Evolutionary conservation across 148 eudicot species (phyloP), one percentile per base, ranked within the genome.

Genomic region (Persicaria maculosa): DNA sequence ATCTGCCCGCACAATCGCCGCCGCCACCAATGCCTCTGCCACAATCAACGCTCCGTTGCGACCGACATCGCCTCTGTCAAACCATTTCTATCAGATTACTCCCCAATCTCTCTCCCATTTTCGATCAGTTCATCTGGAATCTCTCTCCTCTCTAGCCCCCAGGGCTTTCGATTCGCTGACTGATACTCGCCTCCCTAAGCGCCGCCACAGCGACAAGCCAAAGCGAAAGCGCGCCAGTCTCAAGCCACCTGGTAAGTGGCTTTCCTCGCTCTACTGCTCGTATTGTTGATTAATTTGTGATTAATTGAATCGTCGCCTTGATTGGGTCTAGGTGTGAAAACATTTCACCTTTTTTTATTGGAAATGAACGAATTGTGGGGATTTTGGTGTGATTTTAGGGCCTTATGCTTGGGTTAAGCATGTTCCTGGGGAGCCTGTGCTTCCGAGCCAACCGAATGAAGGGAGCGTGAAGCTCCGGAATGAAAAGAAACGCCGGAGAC

Each of bases 331-430:
- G 45, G 11, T 74, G 67, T 58, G 46, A 55, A 15, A 54, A 36
- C 31, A 40, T 10, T 59, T 22, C 4, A 20, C 40, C 25, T 14
- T 2, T 1, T 52, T 52, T 22, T 17, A 58, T 45, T 46, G 12
- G 8, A 62, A 1, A 6, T 54, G 67, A 44, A 9, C 14, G 3
- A 9, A 44, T 75, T 75, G 46, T 19, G 44, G 78, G 68, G 64
- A 11, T 9, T 73, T 61, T 48, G 74, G 65, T 77, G 50, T 25
- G 55, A 75, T 83, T 84, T 85, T 82, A 95, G 99, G 97, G 64
- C 97, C 99, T 12, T 87, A 88, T 89, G 93, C 92, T 9, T 95
- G 93, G 93, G 94, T 92, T 58, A 92, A 89, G 78, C 83, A 79
- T 75, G 88, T 82, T 57, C 88, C 91, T 73, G 90, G 90, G 75